These are phyloP conservation scores for Debaryomyces fabryi DNA, from an alignment of 1,139 yeast genomes.

Conservation along the genomic window DNA sequence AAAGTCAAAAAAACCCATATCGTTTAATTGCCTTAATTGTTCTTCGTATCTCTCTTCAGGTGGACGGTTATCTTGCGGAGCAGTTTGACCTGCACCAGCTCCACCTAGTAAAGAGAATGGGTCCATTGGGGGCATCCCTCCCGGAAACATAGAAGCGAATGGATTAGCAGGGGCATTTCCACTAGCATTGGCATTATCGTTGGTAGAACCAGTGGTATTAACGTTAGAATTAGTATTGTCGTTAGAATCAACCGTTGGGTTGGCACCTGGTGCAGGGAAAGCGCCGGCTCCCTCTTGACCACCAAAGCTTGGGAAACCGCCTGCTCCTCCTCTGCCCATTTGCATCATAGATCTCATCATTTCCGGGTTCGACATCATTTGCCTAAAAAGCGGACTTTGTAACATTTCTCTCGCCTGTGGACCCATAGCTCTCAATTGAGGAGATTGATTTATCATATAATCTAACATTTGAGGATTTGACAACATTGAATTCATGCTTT, in stretches of 20 bases:
- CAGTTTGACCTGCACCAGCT: conserved; percentile 30
- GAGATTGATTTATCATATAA: conserved; percentile 77
- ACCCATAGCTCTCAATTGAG: conserved; percentile 83
- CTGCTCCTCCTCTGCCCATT: conserved; percentile 51
- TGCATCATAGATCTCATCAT: conserved; percentile 82
- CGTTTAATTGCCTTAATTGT: conserved; percentile 92
- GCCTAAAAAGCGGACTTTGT: conserved; percentile 81
- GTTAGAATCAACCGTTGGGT: conserved; percentile 32
- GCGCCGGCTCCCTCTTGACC: conserved; percentile 22
- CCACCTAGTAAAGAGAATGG: conserved; percentile 54
- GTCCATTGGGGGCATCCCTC: conserved; percentile 36
- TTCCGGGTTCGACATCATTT: conserved; percentile 84
- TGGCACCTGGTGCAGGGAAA: conserved; percentile 63
- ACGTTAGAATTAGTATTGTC: conserved; percentile 8
- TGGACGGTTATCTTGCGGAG: conserved; percentile 77
- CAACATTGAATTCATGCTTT: conserved; percentile 77
- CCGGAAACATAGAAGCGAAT: conserved; percentile 50
- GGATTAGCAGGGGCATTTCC: conserved; percentile 37
- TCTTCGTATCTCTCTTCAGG: conserved; percentile 92
- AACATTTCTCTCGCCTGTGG: conserved; percentile 87
- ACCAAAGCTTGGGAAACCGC: conserved; percentile 18
- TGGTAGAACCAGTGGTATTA: neutral
- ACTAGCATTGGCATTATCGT: conserved; percentile 17
- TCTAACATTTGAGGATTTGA: conserved; percentile 84
- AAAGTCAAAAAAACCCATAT: conserved; percentile 94